phyloP scores from a whole-genome alignment of 78 protist species.

The Creolimax fragrantissima region DNA sequence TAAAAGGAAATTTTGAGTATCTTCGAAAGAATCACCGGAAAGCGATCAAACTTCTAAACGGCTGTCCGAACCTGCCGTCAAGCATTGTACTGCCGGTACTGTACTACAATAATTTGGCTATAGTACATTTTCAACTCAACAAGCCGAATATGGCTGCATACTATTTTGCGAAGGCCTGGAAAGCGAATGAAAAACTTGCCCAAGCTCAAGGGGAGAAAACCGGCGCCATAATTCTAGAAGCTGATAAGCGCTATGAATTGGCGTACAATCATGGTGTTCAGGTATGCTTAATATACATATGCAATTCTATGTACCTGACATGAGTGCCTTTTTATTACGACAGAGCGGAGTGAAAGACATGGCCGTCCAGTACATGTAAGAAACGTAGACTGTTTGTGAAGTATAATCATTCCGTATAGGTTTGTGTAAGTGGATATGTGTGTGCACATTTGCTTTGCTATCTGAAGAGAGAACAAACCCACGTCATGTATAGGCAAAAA shows the following conservation, averaged over 20 bases:
- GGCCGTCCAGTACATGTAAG: too few relatives aligned
- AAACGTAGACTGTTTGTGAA: too few relatives aligned
- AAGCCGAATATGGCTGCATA: neutral
- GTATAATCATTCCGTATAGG: too few relatives aligned
- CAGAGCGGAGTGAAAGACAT: too few relatives aligned
- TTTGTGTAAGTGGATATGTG: too few relatives aligned
- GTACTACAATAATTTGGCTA: slow-evolving; percentile 8
- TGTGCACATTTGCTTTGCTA: too few relatives aligned
- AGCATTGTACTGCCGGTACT: neutral
- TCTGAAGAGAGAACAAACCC: too few relatives aligned
- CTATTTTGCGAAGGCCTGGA: neutral
- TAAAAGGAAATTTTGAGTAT: slow-evolving; percentile 13
- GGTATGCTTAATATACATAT: neutral
- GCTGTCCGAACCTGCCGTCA: neutral
- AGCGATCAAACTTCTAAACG: slow-evolving; percentile 7
- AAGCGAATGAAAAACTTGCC: neutral
- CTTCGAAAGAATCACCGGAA: slow-evolving; percentile 9
- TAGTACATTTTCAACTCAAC: neutral
- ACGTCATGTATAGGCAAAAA: too few relatives aligned
- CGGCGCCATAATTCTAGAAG: neutral
- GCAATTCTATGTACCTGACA: too few relatives aligned
- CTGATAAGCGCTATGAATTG: slow-evolving; percentile 7
- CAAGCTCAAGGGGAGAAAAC: neutral
- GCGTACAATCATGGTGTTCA: slow-evolving; percentile 1
- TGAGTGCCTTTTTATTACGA: too few relatives aligned